Evolutionary conservation across 2,329 filamentous ascomycete genomes (phyloP).

Genomic region (Aspergillus jensenii): DNA sequence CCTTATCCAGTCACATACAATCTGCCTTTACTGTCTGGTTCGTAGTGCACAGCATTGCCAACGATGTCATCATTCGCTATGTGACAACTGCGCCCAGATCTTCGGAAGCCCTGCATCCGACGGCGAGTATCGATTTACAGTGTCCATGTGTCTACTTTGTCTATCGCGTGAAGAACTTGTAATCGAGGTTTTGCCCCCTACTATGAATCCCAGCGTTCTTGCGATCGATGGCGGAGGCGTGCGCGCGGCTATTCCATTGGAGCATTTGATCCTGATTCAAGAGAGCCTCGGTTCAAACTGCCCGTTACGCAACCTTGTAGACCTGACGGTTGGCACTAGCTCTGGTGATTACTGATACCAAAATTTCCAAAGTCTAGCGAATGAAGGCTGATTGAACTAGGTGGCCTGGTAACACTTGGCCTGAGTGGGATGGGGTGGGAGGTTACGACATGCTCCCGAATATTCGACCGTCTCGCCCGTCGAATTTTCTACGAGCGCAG

Average conservation of each 20-base stretch:
- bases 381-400: constrained; percentile 4
- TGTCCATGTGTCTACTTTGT: constrained; percentile 19
- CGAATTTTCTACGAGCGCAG: constrained; percentile 16
- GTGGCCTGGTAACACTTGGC: constrained; percentile 18
- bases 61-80: constrained; percentile 21
- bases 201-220: constrained; percentile 24
- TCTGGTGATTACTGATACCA: constrained; percentile 10
- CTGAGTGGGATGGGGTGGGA: constrained; percentile 18
- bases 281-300: constrained; percentile 12
- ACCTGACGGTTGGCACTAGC: constrained; percentile 16
- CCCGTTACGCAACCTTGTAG: constrained; percentile 10
- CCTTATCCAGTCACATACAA: constrained; percentile 15
- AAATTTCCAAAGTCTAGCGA: neutral
- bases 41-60: constrained; percentile 16
- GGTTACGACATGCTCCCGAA: constrained; percentile 13
- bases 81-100: constrained; percentile 20
- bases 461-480: constrained; percentile 10
- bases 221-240: constrained; percentile 27
- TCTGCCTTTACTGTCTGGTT: constrained; percentile 24
- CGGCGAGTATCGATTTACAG: constrained; percentile 19
- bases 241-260: constrained; percentile 21
- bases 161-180: constrained; percentile 13
- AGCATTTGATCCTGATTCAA: constrained; percentile 17
- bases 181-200: constrained; percentile 23
- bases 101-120: constrained; percentile 13